Evolutionary conservation across 2,329 filamentous ascomycete species (phyloP).

Genomic region (Arthroderma sp.): DNA sequence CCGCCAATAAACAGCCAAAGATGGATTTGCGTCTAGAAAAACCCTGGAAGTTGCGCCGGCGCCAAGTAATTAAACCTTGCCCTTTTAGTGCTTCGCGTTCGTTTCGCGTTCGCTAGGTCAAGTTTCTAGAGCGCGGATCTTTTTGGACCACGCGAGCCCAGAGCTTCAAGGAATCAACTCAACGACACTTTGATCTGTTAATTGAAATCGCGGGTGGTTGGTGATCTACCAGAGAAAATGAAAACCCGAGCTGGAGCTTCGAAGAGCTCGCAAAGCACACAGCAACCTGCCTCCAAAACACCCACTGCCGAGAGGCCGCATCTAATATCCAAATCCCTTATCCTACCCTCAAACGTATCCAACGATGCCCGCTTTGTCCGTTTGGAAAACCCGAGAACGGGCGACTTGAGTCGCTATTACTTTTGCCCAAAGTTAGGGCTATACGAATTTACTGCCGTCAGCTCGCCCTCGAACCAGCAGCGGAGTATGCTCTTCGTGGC

Average conservation of each 20-base stretch:
- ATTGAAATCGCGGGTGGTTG: too few relatives aligned
- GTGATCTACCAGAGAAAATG: constrained; percentile 7
- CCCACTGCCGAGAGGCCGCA: constrained; percentile 8
- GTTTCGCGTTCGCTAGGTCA: neutral
- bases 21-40: too few relatives aligned
- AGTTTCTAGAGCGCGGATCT: too few relatives aligned
- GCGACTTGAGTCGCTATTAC: constrained; percentile 38
- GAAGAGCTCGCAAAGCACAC: neutral
- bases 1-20: too few relatives aligned
- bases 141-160: too few relatives aligned
- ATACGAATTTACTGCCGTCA: constrained; percentile 48
- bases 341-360: constrained; percentile 42
- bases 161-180: too few relatives aligned
- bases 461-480: constrained; percentile 36
- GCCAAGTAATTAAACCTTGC: too few relatives aligned
- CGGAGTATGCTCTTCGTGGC: constrained; percentile 41
- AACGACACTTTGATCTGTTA: too few relatives aligned
- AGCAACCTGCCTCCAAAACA: neutral
- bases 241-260: constrained; percentile 22
- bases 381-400: constrained; percentile 41
- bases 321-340: constrained; percentile 37
- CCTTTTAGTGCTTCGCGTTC: neutral
- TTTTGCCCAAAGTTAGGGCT: constrained; percentile 47
- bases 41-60: too few relatives aligned
- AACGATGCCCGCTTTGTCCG: constrained; percentile 42